Evolutionary conservation across 1,284 basidiomycete genomes (phyloP), one percentile per base, ranked within the genome.

Genomic region (Trichosporon faecale): DNA sequence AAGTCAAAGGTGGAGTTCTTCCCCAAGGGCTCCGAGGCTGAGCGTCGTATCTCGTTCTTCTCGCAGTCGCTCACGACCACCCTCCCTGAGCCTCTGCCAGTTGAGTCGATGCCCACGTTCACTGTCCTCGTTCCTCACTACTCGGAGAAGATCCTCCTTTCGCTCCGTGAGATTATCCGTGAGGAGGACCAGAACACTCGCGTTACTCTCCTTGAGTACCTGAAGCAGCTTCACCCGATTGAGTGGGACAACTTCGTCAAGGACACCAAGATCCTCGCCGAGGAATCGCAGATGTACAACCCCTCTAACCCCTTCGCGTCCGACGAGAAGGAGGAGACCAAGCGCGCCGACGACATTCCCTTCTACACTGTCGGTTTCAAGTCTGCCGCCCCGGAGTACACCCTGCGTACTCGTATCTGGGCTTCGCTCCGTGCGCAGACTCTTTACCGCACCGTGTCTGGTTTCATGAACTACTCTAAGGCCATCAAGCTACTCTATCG

Each of bases 221-320:
- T 99, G 78, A 99, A 99, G 85, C 96, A 99, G 84, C 89, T 99
- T 64, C 96, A 99, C 82, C 93, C 95, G 3, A 87, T 99, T 78
- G 96, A 99, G 82, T 99, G 96, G 96, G 94, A 98, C 85, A 99
- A 99, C 84, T 99, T 99, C 76, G 96, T 99, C 79, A 95, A 95
- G 86, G 96, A 99, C 82, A 99, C 97, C 82, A 99, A 97, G 88
- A 99, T 99, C 75, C 87, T 99, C 66, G 96, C 96, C 0, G 95
- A 98, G 83, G 96, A 99, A 84, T 92, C 94, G 14, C 90, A 90
- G 49, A 90, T 92, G 85, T 94, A 91, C 82, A 91, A 91, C 73
- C 80, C 77, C 35, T 85, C 88, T 68, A 90, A 88, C 78, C 92
- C 93, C 0, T 89, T 89, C 70, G 85, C 86, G 84, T 73, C 76